Evolutionary conservation across 192 early-diverging fungal genomes (phyloP), one percentile per base, ranked within the genome.

Genomic region (Coemansia sp.): DNA sequence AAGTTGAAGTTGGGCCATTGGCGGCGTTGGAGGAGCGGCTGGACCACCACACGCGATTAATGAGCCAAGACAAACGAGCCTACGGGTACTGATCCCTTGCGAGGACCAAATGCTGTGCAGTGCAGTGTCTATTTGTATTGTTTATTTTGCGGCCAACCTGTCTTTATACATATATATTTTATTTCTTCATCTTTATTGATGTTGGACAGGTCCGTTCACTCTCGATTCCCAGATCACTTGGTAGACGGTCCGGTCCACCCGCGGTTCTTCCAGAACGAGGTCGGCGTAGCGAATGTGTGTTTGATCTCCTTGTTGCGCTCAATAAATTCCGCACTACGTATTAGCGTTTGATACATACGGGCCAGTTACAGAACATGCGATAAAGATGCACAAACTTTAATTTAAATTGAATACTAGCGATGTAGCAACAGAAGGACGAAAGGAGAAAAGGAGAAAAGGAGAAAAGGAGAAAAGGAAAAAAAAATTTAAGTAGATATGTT

Each of bases 171-270:
- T 27, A 27, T 27, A 27, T 27, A 27, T 27, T 1, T 27, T 27
- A 1, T 27, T 1, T 27, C 27, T 27, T 27, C 27, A 27, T 27
- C 27, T 1, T 27, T 27, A 1, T 27, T 27, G 27, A 27, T 27
- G 27, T 1, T 27, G 27, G 27, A 27, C 27, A 1, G 27, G 27
- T 27, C 27, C 1, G 27, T 1, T 27, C 27, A 27, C 27, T 27
- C 27, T 27, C 27, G 27, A 27, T 27, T 89, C 88, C 20, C 93
- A 95, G 29, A 57, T 33, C 12, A 57, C 54, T 57, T 57, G 54
- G 42, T 13, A 47, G 69, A 63, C 6, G 70, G 79, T 91, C 70
- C 96, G 91, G 65, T 59, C 78, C 78, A 38, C 6, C 36, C 63
- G 11, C 63, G 44, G 67, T 66, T 67, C 70, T 80, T 75, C 74